phyloP scores from a whole-genome alignment of 2,329 filamentous ascomycete genomes.

The Pseudogymnoascus sp. region DNA sequence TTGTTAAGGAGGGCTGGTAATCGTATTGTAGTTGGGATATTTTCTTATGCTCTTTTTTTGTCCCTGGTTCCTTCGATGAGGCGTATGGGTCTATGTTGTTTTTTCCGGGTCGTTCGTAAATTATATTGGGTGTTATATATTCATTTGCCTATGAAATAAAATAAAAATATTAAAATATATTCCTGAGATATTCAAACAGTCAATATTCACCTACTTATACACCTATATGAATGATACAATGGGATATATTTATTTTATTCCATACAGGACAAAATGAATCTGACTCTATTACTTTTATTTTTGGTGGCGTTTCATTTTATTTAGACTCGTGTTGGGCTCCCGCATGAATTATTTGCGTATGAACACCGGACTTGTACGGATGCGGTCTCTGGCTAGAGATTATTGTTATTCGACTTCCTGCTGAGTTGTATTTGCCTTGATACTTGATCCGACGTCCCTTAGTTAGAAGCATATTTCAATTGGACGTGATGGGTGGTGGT shows the following conservation, averaged over 20 bases:
- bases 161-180: neutral
- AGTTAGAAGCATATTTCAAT: neutral
- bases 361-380: neutral
- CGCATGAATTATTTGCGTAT: neutral
- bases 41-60: too few relatives aligned
- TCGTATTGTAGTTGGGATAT: neutral
- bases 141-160: neutral
- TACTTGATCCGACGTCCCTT: neutral
- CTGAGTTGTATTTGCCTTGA: neutral
- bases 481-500: neutral
- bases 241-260: neutral
- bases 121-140: neutral
- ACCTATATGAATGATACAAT: too few relatives aligned
- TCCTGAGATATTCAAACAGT: neutral
- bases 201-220: neutral
- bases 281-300: neutral
- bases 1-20: neutral
- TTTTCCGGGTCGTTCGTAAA: neutral
- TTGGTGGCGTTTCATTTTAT: neutral
- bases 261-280: neutral
- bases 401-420: too few relatives aligned
- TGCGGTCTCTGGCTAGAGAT: neutral
- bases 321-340: too few relatives aligned
- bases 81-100: too few relatives aligned
- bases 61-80: too few relatives aligned